These are phyloP conservation scores for Thecamonas trahens DNA, from an alignment of 78 protist species.

Conservation along the genomic window DNA sequence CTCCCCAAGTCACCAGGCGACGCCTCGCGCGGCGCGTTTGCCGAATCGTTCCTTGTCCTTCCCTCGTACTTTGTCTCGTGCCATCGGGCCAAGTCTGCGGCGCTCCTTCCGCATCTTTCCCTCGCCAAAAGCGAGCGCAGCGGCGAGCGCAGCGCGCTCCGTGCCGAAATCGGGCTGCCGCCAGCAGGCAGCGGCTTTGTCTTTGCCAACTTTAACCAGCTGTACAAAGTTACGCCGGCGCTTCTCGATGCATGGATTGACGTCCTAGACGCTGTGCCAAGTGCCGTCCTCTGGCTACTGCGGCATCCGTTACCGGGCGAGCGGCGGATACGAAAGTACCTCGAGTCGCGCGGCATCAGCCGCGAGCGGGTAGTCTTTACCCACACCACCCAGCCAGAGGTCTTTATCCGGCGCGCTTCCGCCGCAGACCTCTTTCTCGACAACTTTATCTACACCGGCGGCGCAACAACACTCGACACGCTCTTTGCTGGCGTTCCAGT, in stretches of 20 bases:
- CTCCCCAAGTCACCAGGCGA: too few species aligned
- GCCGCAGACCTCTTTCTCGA: slow-evolving; percentile 5
- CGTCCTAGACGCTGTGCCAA: background rate
- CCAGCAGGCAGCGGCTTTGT: background rate
- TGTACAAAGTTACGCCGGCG: slow-evolving; percentile 5
- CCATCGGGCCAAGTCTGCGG: too few species aligned
- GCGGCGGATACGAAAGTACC: background rate
- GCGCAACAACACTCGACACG: background rate
- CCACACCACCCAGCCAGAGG: background rate
- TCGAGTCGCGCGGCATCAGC: background rate
- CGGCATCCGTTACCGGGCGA: background rate
- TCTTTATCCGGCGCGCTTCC: background rate
- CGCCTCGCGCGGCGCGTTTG: too few species aligned
- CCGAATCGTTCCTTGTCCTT: too few species aligned
- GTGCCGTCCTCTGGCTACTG: slow-evolving; percentile 2
- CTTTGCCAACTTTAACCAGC: slow-evolving; percentile 6
- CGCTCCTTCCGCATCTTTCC: too few species aligned
- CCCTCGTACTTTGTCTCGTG: too few species aligned
- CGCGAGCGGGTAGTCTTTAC: background rate
- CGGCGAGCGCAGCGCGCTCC: background rate
- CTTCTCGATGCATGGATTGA: background rate
- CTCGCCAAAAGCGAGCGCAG: background rate
- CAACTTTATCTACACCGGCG: background rate
- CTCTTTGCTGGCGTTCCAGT: background rate
- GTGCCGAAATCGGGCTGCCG: too few species aligned